These are phyloP conservation scores for Colletotrichum echinochloae DNA, from an alignment of 2,329 filamentous ascomycete genomes.

Conservation along the genomic window DNA sequence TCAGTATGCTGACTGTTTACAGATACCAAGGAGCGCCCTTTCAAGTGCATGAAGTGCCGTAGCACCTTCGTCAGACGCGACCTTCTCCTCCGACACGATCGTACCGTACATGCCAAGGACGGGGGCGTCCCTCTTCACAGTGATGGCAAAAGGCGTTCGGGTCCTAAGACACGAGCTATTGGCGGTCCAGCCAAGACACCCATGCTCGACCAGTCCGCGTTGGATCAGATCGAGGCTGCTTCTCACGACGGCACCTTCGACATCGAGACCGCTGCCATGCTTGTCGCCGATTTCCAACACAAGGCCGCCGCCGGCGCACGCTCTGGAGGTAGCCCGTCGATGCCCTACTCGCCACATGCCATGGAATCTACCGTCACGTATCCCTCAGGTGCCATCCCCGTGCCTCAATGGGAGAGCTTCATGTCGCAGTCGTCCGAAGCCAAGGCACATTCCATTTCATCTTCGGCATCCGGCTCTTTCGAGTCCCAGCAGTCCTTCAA, in stretches of 20 bases:
- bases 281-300: constrained; percentile 98
- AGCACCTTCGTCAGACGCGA: constrained; percentile 99
- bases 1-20: constrained; percentile 46
- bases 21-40: constrained; percentile 99
- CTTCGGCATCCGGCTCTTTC: constrained; percentile 73
- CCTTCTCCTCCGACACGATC: constrained; percentile 94
- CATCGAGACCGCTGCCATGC: constrained; percentile 96
- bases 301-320: constrained; percentile 84
- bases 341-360: constrained; percentile 79
- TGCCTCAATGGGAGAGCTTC: constrained; percentile 92
- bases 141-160: constrained; percentile 88
- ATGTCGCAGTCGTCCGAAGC: constrained; percentile 78
- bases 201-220: constrained; percentile 84
- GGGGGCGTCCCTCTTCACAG: constrained; percentile 93
- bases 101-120: constrained; percentile 98
- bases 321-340: constrained; percentile 67
- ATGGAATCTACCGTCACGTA: constrained; percentile 85
- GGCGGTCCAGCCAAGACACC: constrained; percentile 79
- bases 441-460: constrained; percentile 80
- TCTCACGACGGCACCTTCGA: constrained; percentile 88
- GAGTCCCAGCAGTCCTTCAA: constrained; percentile 75
- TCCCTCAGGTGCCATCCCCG: constrained; percentile 80
- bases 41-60: constrained; percentile 98
- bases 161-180: constrained; percentile 74
- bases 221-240: constrained; percentile 93